phyloP scores from a whole-genome alignment of 306 rosid species.

The Hippophae gyantsensis region DNA sequence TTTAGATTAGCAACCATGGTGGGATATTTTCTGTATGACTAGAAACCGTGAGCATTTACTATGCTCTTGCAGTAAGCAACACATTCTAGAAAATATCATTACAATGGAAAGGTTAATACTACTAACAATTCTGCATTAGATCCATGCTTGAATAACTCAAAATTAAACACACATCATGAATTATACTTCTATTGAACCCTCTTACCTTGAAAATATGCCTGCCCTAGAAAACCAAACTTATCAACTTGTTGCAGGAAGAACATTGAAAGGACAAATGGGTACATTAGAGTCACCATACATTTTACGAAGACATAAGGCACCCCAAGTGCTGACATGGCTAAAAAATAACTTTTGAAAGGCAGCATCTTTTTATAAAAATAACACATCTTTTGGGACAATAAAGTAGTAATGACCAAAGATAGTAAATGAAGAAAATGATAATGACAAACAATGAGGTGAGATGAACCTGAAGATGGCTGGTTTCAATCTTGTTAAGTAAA shows the following conservation, averaged over 20 bases:
- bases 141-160: neutral
- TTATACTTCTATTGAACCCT: neutral
- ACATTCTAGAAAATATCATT: neutral
- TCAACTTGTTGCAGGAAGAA: neutral
- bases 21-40: slow-evolving; percentile 9
- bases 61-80: neutral
- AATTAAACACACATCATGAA: too few relatives aligned
- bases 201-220: neutral
- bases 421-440: neutral
- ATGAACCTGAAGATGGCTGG: slow-evolving; percentile 70
- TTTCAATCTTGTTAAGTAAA: slow-evolving; percentile 64
- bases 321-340: too few relatives aligned
- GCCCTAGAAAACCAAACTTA: neutral
- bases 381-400: too few relatives aligned
- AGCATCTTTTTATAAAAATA: too few relatives aligned
- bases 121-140: neutral
- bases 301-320: neutral
- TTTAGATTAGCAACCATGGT: slow-evolving; percentile 6
- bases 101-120: neutral
- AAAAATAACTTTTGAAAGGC: too few relatives aligned
- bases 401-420: too few relatives aligned
- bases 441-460: neutral
- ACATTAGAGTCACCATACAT: neutral
- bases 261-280: neutral
- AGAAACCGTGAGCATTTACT: neutral